phyloP scores from a whole-genome alignment of 179 eudicot species.

The Drosera spatulata region DNA sequence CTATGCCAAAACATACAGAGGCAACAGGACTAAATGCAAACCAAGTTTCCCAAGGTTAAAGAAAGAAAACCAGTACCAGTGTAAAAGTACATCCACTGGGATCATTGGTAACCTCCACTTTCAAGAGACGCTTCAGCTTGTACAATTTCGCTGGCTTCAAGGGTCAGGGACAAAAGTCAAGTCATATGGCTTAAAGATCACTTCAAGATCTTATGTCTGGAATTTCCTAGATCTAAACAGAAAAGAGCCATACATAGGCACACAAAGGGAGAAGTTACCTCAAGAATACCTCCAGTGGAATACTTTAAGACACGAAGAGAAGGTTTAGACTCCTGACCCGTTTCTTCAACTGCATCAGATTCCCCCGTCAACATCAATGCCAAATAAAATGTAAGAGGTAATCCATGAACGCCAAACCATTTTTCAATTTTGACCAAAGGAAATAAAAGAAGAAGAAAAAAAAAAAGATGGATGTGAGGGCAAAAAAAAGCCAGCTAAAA shows the following conservation, averaged over 20 bases:
- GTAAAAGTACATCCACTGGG: constrained; percentile 86
- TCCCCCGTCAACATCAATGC: background rate
- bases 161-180: constrained; percentile 11
- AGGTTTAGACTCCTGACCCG: constrained; percentile 58
- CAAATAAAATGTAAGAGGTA: background rate
- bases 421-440: background rate
- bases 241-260: background rate
- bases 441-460: background rate
- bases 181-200: background rate
- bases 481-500: too few species aligned
- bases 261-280: constrained; percentile 28
- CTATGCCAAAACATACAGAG: too few species aligned
- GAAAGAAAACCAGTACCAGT: constrained; percentile 46
- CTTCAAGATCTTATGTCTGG: background rate
- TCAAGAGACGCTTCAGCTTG: constrained; percentile 92
- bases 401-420: background rate
- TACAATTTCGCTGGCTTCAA: constrained; percentile 87
- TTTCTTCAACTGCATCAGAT: constrained; percentile 50
- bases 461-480: too few species aligned
- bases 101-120: constrained; percentile 92
- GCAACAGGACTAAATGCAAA: background rate
- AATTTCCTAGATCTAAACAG: background rate
- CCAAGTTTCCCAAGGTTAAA: constrained; percentile 1
- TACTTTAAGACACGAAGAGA: constrained; percentile 82
- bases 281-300: constrained; percentile 80